Conservation (phyloP, 768 basidiomycete genomes). For the Hysterangium stoloniferum region DNA sequence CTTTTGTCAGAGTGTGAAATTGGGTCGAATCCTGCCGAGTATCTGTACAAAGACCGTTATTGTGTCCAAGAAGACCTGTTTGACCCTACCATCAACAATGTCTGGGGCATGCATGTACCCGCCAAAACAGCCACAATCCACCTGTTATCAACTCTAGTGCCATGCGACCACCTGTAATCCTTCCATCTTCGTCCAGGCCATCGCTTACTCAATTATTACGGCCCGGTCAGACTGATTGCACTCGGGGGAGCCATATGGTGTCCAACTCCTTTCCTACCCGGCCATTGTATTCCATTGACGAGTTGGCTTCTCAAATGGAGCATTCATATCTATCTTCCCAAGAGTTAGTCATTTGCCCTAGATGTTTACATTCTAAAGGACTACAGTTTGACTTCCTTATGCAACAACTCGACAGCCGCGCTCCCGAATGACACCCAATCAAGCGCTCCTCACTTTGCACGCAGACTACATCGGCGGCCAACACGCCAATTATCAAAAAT, state of each 20-base stretch:
- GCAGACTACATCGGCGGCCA: conserved; percentile 99
- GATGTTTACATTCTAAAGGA: too few relatives aligned
- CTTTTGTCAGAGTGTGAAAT: conserved; percentile 64
- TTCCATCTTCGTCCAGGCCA: not conserved
- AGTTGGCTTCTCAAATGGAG: not conserved
- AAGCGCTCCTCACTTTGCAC: conserved; percentile 90
- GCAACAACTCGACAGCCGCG: conserved; percentile 73
- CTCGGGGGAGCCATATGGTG: conserved; percentile 17
- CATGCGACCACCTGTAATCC: not conserved
- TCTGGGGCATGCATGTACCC: too few relatives aligned
- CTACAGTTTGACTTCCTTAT: not conserved
- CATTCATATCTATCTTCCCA: not conserved
- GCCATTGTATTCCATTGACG: conserved; percentile 1
- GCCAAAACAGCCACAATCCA: too few relatives aligned
- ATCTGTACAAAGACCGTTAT: conserved; percentile 52
- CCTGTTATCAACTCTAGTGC: too few relatives aligned
- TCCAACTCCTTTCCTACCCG: conserved; percentile 11
- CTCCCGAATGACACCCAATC: conserved; percentile 97
- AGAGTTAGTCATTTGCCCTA: conserved; percentile 25
- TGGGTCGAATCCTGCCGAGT: conserved; percentile 42
- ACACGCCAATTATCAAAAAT: conserved; percentile 98
- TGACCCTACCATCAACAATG: too few relatives aligned
- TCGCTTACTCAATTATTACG: not conserved
- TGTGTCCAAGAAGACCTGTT: too few relatives aligned
- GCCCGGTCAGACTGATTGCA: too few relatives aligned